phyloP scores from a whole-genome alignment of 306 rosid genomes.

The Macrotyloma uniflorum region DNA sequence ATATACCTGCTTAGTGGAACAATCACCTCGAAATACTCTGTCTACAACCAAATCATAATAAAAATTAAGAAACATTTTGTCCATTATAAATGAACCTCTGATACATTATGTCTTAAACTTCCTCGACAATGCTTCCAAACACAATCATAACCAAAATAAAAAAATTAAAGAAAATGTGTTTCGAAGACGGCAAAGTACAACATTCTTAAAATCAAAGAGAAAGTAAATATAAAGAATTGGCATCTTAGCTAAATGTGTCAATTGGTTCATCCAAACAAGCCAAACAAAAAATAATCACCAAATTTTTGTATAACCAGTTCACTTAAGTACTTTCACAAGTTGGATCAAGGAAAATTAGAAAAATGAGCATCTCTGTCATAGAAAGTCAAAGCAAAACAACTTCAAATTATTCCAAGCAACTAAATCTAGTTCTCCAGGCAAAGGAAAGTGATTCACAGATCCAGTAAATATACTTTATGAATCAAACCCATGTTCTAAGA shows the following conservation, averaged over 20 bases:
- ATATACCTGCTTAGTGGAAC: conserved; percentile 77
- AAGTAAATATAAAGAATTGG: not conserved
- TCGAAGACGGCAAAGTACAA: not conserved
- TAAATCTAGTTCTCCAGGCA: conserved; percentile 7
- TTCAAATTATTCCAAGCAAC: not conserved
- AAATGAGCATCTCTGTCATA: not conserved
- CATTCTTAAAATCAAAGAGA: not conserved
- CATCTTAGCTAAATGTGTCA: not conserved
- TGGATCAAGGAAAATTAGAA: not conserved
- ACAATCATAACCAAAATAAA: not conserved
- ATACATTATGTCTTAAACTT: not conserved
- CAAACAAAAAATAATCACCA: not conserved
- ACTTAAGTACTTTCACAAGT: not conserved
- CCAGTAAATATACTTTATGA: not conserved
- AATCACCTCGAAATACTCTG: conserved; percentile 84
- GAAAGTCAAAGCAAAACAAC: not conserved
- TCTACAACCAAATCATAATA: conserved; percentile 55
- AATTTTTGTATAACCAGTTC: not conserved
- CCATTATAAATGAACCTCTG: not conserved
- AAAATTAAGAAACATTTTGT: conserved; percentile 25
- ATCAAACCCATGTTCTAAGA: not conserved
- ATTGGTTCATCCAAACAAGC: not conserved
- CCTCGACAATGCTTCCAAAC: not conserved
- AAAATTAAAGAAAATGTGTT: not conserved
- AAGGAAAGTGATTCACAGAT: not conserved